Base-by-base conservation (phyloP, 441 rosid genomes). In the Erodium chrysanthum region DNA sequence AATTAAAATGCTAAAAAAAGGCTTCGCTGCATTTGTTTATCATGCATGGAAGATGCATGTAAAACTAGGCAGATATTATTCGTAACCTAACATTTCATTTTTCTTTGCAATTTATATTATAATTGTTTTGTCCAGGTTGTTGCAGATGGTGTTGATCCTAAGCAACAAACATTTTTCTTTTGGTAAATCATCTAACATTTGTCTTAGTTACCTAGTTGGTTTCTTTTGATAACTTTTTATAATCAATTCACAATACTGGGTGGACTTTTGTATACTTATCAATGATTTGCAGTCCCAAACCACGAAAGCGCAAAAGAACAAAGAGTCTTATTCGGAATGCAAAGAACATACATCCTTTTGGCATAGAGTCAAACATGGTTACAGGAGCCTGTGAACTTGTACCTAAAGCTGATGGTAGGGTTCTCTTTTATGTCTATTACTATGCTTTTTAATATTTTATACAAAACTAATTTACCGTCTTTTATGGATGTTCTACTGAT, bases 81-180 rank as follows among this genome's bases (percentile, higher is more conserved):
- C 10, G 70, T 59, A 23, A 33, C 63, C 18, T 7, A 14, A 50
- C 37, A 50, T 3, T 22, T 70, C 64, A 37, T 25, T 37, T 58
- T 52, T 52, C 11, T 18, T 70, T 37, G 31, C 42, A 35, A 70
- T 77, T 78, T 65, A 73, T 66, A 31, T 76, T 66, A 20, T 6
- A 25, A 31, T 73, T 2, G 75, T 37, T 69, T 65, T 76, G 11
- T 76, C 74, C 86, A 92, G 99, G 78, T 82, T 67, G 82, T 86
- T 79, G 88, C 92, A 14, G 89, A 85, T 61, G 88, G 85, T 62
- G 73, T 82, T 79, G 98, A 95, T 85, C 99, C 99, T 52, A 90
- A 87, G 78, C 91, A 86, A 60, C 97, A 92, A 76, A 88, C 98
- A 2, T 88, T 95, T 81, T 83, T 75, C 84, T 87, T 80, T 73